Evolutionary conservation across 2,329 filamentous ascomycete genomes (phyloP).

Genomic region (Botrytis galanthina): DNA sequence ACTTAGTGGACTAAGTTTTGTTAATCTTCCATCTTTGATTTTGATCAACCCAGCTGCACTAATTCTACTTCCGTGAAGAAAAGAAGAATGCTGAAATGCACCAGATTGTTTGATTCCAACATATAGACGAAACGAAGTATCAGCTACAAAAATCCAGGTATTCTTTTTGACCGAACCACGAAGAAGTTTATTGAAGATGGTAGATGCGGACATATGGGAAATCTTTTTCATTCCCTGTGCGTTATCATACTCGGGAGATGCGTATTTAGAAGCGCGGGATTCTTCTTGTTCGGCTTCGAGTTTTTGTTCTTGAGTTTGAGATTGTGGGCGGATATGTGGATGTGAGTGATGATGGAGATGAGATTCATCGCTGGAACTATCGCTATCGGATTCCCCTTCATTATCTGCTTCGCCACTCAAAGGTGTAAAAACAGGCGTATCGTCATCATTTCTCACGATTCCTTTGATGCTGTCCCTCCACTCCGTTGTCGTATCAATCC

Average conservation of each 20-base stretch:
- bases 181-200: conserved; percentile 75
- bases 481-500: conserved; percentile 71
- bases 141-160: conserved; percentile 91
- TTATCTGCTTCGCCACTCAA: conserved; percentile 31
- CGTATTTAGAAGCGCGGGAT: conserved; percentile 62
- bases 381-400: neutral
- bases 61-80: conserved; percentile 79
- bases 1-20: conserved; percentile 66
- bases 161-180: conserved; percentile 79
- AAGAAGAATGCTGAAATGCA: conserved; percentile 87
- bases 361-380: neutral
- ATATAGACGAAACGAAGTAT: conserved; percentile 81
- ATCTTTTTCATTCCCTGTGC: conserved; percentile 60
- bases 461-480: conserved; percentile 80
- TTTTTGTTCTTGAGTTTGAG: conserved; percentile 32
- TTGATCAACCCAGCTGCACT: conserved; percentile 81
- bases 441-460: conserved; percentile 61
- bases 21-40: conserved; percentile 76
- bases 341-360: neutral
- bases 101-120: conserved; percentile 88
- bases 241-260: conserved; percentile 60
- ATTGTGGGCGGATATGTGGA: conserved; percentile 23
- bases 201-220: conserved; percentile 66
- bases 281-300: conserved; percentile 48
- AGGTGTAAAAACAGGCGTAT: conserved; percentile 52